Evolutionary conservation across 2,329 filamentous ascomycete genomes (phyloP).

Genomic region (Acrocalymma vagum): DNA sequence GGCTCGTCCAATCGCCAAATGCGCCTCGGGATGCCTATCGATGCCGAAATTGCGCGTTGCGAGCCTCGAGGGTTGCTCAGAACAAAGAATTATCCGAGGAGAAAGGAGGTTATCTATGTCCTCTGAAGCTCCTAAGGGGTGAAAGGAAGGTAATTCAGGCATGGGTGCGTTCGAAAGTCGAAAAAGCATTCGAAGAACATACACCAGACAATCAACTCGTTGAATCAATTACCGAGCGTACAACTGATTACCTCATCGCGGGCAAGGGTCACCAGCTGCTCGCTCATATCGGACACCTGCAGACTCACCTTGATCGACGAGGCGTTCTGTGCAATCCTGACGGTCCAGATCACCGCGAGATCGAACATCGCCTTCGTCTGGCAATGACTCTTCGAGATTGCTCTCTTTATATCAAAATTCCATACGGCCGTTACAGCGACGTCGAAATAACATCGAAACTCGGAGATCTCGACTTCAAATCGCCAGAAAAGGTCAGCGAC

Average conservation of each 20-base stretch:
- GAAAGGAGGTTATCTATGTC: conserved; percentile 45
- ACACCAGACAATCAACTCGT: conserved; percentile 1
- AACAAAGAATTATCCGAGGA: too few relatives aligned
- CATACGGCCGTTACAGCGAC: conserved; percentile 8
- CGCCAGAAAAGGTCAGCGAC: conserved; percentile 48
- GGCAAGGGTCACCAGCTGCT: conserved; percentile 48
- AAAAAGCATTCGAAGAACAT: conserved; percentile 11
- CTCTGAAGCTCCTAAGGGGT: conserved; percentile 49
- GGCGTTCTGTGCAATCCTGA: conserved; percentile 35
- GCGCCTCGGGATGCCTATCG: conserved; percentile 50
- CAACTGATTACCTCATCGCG: conserved; percentile 32
- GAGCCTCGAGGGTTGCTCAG: conserved; percentile 48
- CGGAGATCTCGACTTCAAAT: conserved; percentile 58
- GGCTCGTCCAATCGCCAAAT: conserved; percentile 56
- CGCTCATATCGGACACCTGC: conserved; percentile 44
- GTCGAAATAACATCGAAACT: conserved; percentile 50
- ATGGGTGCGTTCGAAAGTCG: conserved; percentile 22
- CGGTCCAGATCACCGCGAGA: background rate
- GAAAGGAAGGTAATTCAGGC: conserved; percentile 20
- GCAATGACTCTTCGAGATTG: conserved; percentile 60
- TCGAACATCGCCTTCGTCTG: conserved; percentile 30
- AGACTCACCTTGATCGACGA: conserved; percentile 47
- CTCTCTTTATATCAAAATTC: conserved; percentile 51
- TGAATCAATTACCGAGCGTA: conserved; percentile 14
- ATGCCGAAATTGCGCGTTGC: conserved; percentile 58